Base-by-base conservation (phyloP, 2,329 filamentous ascomycete species). In the Zarea fungicola region DNA sequence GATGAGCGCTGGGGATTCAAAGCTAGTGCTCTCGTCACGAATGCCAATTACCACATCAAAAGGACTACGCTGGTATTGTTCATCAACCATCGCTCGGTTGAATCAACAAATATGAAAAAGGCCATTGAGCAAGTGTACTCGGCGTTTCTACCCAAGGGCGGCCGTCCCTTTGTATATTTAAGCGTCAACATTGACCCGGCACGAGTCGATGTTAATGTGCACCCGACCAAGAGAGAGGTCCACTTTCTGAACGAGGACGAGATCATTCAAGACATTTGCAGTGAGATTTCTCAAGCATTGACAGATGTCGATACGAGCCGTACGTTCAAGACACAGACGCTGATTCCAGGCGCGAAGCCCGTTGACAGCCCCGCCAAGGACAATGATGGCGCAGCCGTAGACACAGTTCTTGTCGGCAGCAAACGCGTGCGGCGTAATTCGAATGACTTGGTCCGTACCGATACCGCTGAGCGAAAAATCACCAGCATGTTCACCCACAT, bases 241-340 rank as follows among this genome's bases (percentile, higher is more conserved):
- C 93, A 97, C 61, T 97, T 99, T 59, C 75, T 99, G 19, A 96
- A 97, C 53, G 93, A 99, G 64, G 93, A 99, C 55, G 93, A 99
- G 58, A 95, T 99, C 39, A 86, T 93, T 40, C 87, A 93, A 55
- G 78, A 81, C 13, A 83, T 99, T 5, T 96, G 91, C 68, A 81
- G 84, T 52, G 80, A 87, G 46, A 86, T 99, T 19, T 80, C 87
- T 45, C 76, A 80, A 8, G 85, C 85, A 56, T 77, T 99, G 4
- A 86, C 89, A 10, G 84, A 85, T 42, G 91, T 97, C 6, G 93
- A 99, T 64, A 91, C 87, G 19, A 97, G 92, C 61, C 84, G 93
- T 40, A 95, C 89, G 0, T 99, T 97, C 67, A 81, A 91, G 74
- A 96, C 91, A 1, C 93, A 99, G 64, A 96, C 86, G 1, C 76